phyloP scores from a whole-genome alignment of 139 green algal species.

The Ettlia oleoabundans region DNA sequence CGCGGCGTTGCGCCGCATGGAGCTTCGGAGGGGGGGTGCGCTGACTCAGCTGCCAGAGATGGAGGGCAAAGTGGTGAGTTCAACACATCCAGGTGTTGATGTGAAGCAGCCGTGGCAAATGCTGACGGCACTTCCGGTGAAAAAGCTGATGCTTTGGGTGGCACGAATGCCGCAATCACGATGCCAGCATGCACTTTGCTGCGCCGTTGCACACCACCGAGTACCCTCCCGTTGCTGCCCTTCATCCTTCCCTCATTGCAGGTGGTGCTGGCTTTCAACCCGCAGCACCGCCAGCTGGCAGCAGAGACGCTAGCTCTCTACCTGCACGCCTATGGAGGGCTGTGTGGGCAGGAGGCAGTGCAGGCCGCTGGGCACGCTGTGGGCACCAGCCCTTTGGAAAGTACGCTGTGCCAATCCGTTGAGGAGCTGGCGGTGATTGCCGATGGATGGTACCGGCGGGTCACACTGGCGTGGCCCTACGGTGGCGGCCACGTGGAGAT shows the following conservation, averaged over 20 bases:
- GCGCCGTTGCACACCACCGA: too few relatives aligned
- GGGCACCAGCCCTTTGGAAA: constrained; percentile 2
- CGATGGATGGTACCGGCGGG: constrained; percentile 45
- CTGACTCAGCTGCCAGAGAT: constrained; percentile 10
- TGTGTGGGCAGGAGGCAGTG: constrained; percentile 30
- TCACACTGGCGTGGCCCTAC: constrained; percentile 75
- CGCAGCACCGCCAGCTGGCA: constrained; percentile 33
- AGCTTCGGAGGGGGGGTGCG: constrained; percentile 20
- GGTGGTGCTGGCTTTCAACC: constrained; percentile 28
- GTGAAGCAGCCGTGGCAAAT: too few relatives aligned
- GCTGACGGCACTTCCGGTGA: too few relatives aligned
- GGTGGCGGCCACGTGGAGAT: constrained; percentile 68
- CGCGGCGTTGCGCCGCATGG: constrained; percentile 21
- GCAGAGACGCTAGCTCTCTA: constrained; percentile 36
- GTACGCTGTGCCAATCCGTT: constrained; percentile 50
- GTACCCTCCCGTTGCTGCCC: not conserved
- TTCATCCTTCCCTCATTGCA: not conserved
- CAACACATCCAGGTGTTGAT: too few relatives aligned
- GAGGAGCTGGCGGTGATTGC: constrained; percentile 51
- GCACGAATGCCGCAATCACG: too few relatives aligned
- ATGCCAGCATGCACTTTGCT: too few relatives aligned
- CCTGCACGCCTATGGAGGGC: constrained; percentile 27
- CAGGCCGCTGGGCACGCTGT: not conserved
- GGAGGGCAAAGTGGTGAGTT: constrained; percentile 24
- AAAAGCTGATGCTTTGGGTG: too few relatives aligned